These are phyloP conservation scores for Botryotinia globosa DNA, from an alignment of 2,329 filamentous ascomycete species.

Conservation along the genomic window DNA sequence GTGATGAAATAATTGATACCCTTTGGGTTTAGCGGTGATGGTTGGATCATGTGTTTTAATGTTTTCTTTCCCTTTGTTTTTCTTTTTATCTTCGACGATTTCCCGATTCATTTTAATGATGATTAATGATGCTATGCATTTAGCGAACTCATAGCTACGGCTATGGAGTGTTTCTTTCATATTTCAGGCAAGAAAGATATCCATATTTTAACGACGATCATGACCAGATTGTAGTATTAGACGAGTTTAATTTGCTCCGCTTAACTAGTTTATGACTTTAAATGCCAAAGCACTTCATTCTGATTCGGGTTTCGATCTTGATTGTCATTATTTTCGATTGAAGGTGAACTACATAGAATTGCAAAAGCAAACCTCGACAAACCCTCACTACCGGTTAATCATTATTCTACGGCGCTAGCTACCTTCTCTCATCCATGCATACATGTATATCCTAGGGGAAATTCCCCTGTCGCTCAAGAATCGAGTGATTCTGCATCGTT, in stretches of 20 bases:
- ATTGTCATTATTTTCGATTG: not conserved
- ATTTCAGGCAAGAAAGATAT: conserved; percentile 8
- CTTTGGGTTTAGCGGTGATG: conserved; percentile 9
- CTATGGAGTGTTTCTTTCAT: not conserved
- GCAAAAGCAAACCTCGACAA: not conserved
- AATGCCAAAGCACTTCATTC: conserved; percentile 3
- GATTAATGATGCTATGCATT: conserved; percentile 12
- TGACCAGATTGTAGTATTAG: conserved; percentile 13
- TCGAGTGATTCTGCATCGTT: not conserved
- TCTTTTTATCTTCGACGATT: not conserved
- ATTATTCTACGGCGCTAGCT: not conserved
- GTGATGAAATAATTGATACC: conserved; percentile 3
- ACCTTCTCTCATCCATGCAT: not conserved
- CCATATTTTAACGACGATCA: conserved; percentile 19
- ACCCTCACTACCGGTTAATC: not conserved
- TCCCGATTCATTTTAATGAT: conserved; percentile 12
- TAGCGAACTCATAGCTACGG: not conserved
- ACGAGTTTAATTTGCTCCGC: conserved; percentile 4
- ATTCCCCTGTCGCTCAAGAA: not conserved
- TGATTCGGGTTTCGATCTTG: not conserved
- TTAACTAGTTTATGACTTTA: not conserved
- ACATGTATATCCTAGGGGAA: not conserved
- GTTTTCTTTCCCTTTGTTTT: not conserved
- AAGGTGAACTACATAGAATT: not conserved
- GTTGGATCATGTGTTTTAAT: conserved; percentile 11